phyloP scores from a whole-genome alignment of 2,329 filamentous ascomycete genomes.

The Ophiostoma pallidulum region DNA sequence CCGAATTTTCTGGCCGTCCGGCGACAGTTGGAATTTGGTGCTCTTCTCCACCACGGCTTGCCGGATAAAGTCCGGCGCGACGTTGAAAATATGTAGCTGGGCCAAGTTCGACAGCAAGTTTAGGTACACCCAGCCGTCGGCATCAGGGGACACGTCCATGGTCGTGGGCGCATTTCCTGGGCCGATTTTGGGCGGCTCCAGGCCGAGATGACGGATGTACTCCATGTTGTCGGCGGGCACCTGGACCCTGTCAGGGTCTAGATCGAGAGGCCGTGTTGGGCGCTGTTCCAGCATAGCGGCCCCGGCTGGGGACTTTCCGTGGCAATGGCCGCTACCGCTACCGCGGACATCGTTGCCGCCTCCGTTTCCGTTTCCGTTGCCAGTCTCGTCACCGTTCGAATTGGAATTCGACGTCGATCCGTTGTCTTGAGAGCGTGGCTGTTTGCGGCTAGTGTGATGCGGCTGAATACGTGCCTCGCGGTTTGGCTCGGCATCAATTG shows the following conservation, averaged over 20 bases:
- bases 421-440: slow-evolving; percentile 34
- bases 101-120: slow-evolving; percentile 75
- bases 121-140: slow-evolving; percentile 72
- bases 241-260: slow-evolving; percentile 71
- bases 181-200: slow-evolving; percentile 49
- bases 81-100: slow-evolving; percentile 76
- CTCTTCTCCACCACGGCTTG: slow-evolving; percentile 62
- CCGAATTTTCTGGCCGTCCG: slow-evolving; percentile 67
- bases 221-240: slow-evolving; percentile 68
- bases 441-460: slow-evolving; percentile 25
- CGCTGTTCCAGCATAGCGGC: slow-evolving; percentile 53
- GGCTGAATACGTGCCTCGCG: slow-evolving; percentile 42
- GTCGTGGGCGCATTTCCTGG: slow-evolving; percentile 30
- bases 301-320: slow-evolving; percentile 29
- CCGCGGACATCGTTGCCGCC: no score
- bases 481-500: slow-evolving; percentile 8
- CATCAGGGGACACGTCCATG: slow-evolving; percentile 47
- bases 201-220: slow-evolving; percentile 66
- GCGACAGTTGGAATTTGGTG: slow-evolving; percentile 65
- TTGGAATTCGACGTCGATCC: slow-evolving; percentile 37
- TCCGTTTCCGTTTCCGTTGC: slow-evolving; percentile 17
- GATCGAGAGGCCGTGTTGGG: slow-evolving; percentile 64
- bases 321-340: no score
- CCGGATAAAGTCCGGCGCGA: slow-evolving; percentile 68
- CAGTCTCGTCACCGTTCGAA: slow-evolving; percentile 35